phyloP scores from a whole-genome alignment of 2,329 filamentous ascomycete genomes.

The Conoideocrella luteorostrata region DNA sequence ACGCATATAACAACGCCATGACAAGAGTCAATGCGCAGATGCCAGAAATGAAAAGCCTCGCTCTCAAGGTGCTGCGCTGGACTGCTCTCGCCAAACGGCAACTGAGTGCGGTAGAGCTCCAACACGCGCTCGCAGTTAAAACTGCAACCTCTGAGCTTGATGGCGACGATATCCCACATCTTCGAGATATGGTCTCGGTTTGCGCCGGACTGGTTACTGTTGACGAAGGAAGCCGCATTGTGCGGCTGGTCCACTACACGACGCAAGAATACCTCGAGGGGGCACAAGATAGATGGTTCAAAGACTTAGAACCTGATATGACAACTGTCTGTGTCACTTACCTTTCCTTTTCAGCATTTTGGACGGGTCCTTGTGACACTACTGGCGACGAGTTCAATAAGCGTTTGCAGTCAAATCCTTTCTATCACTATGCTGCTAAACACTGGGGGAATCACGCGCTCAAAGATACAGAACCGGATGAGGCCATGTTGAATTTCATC shows the following conservation, averaged over 20 bases:
- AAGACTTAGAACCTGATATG: neutral
- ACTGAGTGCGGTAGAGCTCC: slow-evolving; percentile 27
- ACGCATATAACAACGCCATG: slow-evolving; percentile 32
- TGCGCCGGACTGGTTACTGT: slow-evolving; percentile 25
- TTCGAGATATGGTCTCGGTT: slow-evolving; percentile 4
- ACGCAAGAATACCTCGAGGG: slow-evolving; percentile 33
- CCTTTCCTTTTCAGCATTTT: neutral
- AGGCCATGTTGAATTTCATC: neutral
- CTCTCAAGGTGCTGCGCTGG: slow-evolving; percentile 27
- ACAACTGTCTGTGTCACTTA: neutral
- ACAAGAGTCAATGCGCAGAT: slow-evolving; percentile 31
- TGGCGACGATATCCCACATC: slow-evolving; percentile 24
- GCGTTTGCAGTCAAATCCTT: neutral
- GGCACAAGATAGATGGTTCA: slow-evolving; percentile 13
- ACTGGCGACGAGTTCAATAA: neutral
- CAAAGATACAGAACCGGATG: neutral
- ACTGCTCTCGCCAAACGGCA: slow-evolving; percentile 27
- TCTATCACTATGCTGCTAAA: neutral
- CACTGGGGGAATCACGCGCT: neutral
- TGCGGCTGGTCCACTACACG: slow-evolving; percentile 34
- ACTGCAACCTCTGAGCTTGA: too few species aligned
- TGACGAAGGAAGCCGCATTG: slow-evolving; percentile 26
- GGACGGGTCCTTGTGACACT: neutral
- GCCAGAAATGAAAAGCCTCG: slow-evolving; percentile 8
- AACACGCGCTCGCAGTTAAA: slow-evolving; percentile 33